These are phyloP conservation scores for Venturia oleaginea DNA, from an alignment of 2,329 filamentous ascomycete species.

Conservation along the genomic window DNA sequence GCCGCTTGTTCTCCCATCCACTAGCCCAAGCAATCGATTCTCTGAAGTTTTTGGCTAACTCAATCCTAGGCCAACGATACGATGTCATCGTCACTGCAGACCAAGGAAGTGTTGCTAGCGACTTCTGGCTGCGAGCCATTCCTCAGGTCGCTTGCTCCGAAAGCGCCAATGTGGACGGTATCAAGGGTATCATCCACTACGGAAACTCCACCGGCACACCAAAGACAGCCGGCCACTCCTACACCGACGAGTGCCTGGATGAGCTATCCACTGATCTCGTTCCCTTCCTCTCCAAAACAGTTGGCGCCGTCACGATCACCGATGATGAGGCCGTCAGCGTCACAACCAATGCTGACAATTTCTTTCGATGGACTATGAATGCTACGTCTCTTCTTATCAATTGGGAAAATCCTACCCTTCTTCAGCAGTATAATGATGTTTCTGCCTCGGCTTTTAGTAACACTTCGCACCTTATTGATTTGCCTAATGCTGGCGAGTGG, in stretches of 20 bases:
- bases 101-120: constrained; percentile 25
- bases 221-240: constrained; percentile 20
- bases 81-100: constrained; percentile 31
- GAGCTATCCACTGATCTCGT: constrained; percentile 26
- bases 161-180: constrained; percentile 25
- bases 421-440: constrained; percentile 27
- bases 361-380: constrained; percentile 34
- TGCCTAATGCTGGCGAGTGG: constrained; percentile 14
- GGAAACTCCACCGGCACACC: constrained; percentile 24
- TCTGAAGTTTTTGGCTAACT: not conserved
- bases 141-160: constrained; percentile 20
- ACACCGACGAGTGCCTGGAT: constrained; percentile 34
- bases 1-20: not conserved
- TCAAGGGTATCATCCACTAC: constrained; percentile 35
- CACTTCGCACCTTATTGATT: constrained; percentile 20
- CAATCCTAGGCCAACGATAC: constrained; percentile 25
- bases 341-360: constrained; percentile 24
- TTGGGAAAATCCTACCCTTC: constrained; percentile 32
- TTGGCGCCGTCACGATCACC: constrained; percentile 22
- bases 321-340: constrained; percentile 27
- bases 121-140: constrained; percentile 25
- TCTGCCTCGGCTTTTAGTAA: constrained; percentile 32
- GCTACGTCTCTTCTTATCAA: constrained; percentile 30
- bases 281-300: constrained; percentile 30
- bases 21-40: not conserved